Conservation (phyloP, 345 rosid genomes). For the Angophora floribunda region DNA sequence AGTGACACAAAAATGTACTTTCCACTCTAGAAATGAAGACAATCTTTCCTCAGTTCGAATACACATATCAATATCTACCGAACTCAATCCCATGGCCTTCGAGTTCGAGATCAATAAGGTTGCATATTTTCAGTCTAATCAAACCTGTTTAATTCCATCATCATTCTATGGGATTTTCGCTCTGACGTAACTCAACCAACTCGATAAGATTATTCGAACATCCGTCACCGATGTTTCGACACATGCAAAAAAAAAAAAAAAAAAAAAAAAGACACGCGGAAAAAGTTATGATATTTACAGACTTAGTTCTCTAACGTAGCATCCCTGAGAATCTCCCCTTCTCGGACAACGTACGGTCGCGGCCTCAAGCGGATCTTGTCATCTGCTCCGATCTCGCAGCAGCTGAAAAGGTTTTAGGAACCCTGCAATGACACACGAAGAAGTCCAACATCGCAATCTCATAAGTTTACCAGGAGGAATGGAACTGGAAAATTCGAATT, state of each 20-base stretch:
- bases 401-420: background rate
- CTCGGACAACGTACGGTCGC: background rate
- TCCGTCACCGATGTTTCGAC: background rate
- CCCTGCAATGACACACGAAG: background rate
- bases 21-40: background rate
- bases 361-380: background rate
- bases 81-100: background rate
- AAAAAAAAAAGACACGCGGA: no score
- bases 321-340: background rate
- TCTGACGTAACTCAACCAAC: background rate
- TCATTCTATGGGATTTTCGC: background rate
- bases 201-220: background rate
- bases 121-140: no score
- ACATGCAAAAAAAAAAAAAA: no score
- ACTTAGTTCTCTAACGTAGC: background rate
- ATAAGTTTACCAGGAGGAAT: background rate
- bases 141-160: no score
- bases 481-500: background rate
- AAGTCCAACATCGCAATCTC: background rate
- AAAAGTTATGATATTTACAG: background rate
- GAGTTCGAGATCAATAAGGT: background rate
- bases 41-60: background rate
- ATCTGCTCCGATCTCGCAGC: background rate
- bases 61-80: background rate
- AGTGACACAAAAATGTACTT: background rate